Conservation (phyloP, 108 stramenopile genomes). For the Stephanodiscus triporus region DNA sequence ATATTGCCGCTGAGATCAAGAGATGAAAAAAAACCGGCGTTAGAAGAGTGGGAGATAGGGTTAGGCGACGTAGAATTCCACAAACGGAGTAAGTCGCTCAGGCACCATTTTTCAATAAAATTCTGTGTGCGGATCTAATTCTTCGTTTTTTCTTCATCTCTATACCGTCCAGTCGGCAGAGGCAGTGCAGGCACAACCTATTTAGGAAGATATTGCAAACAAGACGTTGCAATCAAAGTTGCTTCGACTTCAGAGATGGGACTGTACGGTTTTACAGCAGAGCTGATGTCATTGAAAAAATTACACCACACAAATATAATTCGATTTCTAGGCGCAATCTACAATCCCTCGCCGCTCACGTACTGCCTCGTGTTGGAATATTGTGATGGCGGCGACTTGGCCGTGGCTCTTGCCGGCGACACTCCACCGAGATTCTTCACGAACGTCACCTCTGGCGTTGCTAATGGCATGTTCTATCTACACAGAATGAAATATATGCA, state of each 20-base stretch:
- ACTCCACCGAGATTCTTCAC: conserved; percentile 70
- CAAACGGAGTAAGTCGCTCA: conserved; percentile 35
- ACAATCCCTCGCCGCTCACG: conserved; percentile 64
- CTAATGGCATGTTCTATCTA: conserved; percentile 67
- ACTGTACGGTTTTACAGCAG: conserved; percentile 72
- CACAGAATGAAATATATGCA: conserved; percentile 64
- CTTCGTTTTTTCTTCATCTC: too few relatives aligned
- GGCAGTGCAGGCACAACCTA: conserved; percentile 78
- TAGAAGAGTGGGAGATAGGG: conserved; percentile 75
- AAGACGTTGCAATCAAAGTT: conserved; percentile 76
- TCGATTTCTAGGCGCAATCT: conserved; percentile 67
- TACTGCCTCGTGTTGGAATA: conserved; percentile 81
- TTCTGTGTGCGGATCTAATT: too few relatives aligned
- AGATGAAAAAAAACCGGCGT: conserved; percentile 24
- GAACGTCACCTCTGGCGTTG: conserved; percentile 55
- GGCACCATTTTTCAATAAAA: neutral
- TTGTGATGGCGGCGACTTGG: conserved; percentile 69
- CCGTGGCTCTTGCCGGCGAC: conserved; percentile 35
- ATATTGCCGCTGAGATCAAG: neutral
- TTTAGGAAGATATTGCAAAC: conserved; percentile 64
- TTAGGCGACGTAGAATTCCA: conserved; percentile 72
- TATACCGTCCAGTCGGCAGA: conserved; percentile 42
- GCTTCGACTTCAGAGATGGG: conserved; percentile 66
- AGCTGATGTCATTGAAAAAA: conserved; percentile 60
- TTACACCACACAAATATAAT: conserved; percentile 81